Conservation (phyloP, 495 filamentous ascomycete genomes). For the Lasiosphaeriaceae sp. region DNA sequence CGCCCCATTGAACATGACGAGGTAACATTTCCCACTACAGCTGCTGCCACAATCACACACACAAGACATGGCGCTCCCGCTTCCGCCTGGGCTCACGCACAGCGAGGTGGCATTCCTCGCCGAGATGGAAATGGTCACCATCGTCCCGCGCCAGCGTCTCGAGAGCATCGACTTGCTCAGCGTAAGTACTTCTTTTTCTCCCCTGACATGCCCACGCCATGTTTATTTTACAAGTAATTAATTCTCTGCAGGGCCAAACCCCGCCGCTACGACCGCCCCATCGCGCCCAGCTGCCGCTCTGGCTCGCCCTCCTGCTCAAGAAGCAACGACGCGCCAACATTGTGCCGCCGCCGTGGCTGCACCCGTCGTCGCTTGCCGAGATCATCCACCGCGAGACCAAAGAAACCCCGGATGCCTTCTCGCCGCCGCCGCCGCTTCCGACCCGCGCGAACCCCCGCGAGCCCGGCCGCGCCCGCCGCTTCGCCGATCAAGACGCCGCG, state of each 20-base stretch:
- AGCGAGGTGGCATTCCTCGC: conserved; percentile 91
- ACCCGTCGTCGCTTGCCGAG: conserved; percentile 61
- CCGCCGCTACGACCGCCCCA: conserved; percentile 75
- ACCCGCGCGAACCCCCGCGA: conserved; percentile 35
- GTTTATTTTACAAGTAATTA: too few relatives aligned
- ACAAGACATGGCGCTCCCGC: conserved; percentile 69
- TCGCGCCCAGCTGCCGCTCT: conserved; percentile 77
- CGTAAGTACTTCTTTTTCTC: conserved; percentile 50
- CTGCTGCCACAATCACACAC: background rate
- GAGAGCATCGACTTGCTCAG: conserved; percentile 79
- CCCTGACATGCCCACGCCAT: conserved; percentile 1
- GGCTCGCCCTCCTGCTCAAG: conserved; percentile 96
- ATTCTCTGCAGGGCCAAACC: conserved; percentile 77
- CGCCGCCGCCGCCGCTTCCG: conserved; percentile 64
- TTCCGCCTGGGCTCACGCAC: conserved; percentile 79
- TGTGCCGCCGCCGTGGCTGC: conserved; percentile 83
- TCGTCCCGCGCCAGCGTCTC: conserved; percentile 86
- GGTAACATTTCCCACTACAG: background rate
- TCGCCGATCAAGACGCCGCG: conserved; percentile 5
- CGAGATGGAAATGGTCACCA: conserved; percentile 92
- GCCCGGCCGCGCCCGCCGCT: conserved; percentile 31
- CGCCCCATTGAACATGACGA: background rate
- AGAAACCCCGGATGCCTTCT: conserved; percentile 61
- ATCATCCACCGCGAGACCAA: conserved; percentile 81
- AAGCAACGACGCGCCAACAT: conserved; percentile 94